These are phyloP conservation scores for Xylaria sp. DNA, from an alignment of 2,329 filamentous ascomycete species.

Conservation along the genomic window DNA sequence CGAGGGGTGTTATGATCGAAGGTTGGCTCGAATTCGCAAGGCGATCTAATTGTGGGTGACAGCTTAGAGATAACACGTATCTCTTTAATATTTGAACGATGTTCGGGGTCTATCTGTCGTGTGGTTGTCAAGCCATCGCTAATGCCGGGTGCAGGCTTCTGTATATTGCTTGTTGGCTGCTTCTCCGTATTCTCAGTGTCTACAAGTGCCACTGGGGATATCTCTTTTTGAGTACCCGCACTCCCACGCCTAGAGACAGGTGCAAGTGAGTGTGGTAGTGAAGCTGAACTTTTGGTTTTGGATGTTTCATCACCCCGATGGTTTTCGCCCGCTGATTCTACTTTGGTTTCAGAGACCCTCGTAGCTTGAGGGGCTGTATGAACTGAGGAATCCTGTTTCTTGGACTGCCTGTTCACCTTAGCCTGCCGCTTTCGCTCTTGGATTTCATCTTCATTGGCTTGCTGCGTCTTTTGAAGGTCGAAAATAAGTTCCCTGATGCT, in stretches of 20 bases:
- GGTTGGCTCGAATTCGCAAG: not conserved
- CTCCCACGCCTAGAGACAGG: not conserved
- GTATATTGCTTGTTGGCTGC: not conserved
- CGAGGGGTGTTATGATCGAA: conserved; percentile 9
- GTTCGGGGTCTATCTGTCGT: not conserved
- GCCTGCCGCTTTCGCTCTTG: conserved; percentile 43
- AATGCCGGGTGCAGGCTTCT: not conserved
- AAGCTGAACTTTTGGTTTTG: not conserved
- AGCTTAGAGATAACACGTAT: not conserved
- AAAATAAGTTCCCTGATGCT: conserved; percentile 72
- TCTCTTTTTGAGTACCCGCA: not conserved
- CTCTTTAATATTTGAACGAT: not conserved
- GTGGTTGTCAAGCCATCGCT: not conserved
- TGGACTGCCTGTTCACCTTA: conserved; percentile 18
- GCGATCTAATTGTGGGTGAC: not conserved
- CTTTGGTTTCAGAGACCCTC: not conserved
- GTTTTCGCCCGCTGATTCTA: not conserved
- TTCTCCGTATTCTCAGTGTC: not conserved
- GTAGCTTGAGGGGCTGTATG: not conserved
- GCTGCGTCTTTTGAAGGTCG: conserved; percentile 64
- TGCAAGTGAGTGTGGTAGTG: not conserved
- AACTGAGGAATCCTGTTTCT: not conserved
- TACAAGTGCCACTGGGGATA: not conserved
- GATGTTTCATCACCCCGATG: not conserved
- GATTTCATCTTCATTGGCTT: conserved; percentile 47